phyloP scores from a whole-genome alignment of 441 rosid genomes.

The Flueggea neowawraea region DNA sequence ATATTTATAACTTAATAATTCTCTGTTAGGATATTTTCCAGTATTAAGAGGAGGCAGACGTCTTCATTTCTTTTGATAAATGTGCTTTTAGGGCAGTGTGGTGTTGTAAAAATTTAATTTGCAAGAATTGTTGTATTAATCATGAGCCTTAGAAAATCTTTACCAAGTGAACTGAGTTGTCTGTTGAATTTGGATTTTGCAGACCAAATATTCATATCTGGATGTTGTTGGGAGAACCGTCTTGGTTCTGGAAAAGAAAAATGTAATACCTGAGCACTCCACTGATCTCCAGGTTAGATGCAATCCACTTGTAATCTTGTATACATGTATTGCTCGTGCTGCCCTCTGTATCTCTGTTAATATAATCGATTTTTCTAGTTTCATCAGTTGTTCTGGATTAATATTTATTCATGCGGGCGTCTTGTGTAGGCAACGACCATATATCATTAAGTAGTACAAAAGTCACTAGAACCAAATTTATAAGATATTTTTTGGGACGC shows the following conservation, averaged over 20 bases:
- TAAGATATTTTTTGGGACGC: no score
- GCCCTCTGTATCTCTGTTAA: constrained; percentile 2
- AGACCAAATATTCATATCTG: constrained; percentile 96
- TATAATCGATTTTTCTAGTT: neutral
- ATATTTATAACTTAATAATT: no score
- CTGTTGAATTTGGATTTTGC: constrained; percentile 23
- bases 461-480: no score
- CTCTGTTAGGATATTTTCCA: no score
- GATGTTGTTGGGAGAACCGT: constrained; percentile 98
- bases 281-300: constrained; percentile 80
- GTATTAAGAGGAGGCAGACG: no score
- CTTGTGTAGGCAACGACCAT: no score
- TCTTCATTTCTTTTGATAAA: constrained; percentile 4
- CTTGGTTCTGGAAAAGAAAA: constrained; percentile 88
- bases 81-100: constrained; percentile 2
- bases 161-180: constrained; percentile 10
- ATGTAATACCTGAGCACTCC: constrained; percentile 76
- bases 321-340: neutral
- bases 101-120: constrained; percentile 1
- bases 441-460: no score
- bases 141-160: no score
- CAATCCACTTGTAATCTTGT: constrained; percentile 5
- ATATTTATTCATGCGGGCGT: no score
- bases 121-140: neutral
- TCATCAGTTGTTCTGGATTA: no score